phyloP scores from a whole-genome alignment of 495 filamentous ascomycete genomes.

The Chaetomium fimeti region DNA sequence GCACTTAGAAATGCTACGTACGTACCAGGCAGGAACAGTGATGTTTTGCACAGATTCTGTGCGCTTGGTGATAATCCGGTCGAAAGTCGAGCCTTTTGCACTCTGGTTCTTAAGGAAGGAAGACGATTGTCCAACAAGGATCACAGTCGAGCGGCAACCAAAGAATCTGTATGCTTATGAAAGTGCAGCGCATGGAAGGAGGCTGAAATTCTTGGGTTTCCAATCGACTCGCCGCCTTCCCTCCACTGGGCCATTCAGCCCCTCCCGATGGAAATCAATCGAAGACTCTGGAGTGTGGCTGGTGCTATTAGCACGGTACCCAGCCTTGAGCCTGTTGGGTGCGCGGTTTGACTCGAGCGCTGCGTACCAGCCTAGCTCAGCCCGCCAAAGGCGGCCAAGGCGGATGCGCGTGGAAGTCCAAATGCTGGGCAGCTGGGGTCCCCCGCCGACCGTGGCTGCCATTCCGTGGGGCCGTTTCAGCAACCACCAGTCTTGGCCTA shows the following conservation, averaged over 20 bases:
- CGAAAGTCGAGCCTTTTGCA: neutral
- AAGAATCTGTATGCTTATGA: slow-evolving; percentile 25
- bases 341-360: neutral
- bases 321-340: neutral
- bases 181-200: slow-evolving; percentile 26
- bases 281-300: slow-evolving; percentile 43
- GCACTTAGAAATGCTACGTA: neutral
- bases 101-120: slow-evolving; percentile 2
- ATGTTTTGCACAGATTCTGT: neutral
- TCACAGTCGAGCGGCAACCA: neutral
- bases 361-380: slow-evolving; percentile 24
- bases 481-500: neutral
- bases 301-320: slow-evolving; percentile 30
- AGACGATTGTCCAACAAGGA: slow-evolving; percentile 18
- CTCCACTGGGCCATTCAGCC: slow-evolving; percentile 33
- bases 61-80: neutral
- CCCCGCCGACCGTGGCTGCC: slow-evolving; percentile 26
- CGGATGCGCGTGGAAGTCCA: slow-evolving; percentile 26
- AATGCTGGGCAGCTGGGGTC: slow-evolving; percentile 7
- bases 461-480: slow-evolving; percentile 12
- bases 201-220: slow-evolving; percentile 38
- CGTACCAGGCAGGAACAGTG: slow-evolving; percentile 12
- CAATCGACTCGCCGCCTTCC: slow-evolving; percentile 37
- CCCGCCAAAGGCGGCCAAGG: slow-evolving; percentile 2
- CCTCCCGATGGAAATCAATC: slow-evolving; percentile 42